Base-by-base conservation (phyloP, 2,329 filamentous ascomycete genomes). In the Scytalidium sp. region DNA sequence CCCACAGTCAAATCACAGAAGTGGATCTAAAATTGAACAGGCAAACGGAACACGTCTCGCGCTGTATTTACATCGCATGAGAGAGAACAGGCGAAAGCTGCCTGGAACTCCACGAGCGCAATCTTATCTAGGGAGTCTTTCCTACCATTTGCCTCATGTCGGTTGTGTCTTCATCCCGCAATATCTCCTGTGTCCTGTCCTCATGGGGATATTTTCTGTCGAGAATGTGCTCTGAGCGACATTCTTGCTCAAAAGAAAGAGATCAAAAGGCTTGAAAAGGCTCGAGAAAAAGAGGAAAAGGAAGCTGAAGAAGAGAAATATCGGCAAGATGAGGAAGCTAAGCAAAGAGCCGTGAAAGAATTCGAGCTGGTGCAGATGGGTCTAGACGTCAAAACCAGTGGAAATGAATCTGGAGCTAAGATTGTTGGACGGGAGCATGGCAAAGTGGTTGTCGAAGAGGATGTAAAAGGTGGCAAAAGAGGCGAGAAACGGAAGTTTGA, bases 61-160 rank as follows among this genome's bases (percentile, higher is more conserved):
- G 85, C 91, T 40, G 91, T 97, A 70, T 97, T 97, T 76, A 97
- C 94, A 27, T 85, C 90, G 20, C 84, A 97, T 72, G 94, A 97
- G 73, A 86, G 94, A 58, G 80, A 81, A 46, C 81, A 93, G 45
- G 87, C 96, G 52, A 90, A 91, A 63, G 80, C 82, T 17, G 83
- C 84, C 59, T 97, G 94, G 91, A 84, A 86, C 59, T 83, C 86
- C 8, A 88, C 86, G 57, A 84, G 87, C 46, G 90, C 91, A n/a
- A 88, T 90, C 46, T 83, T 97, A 27, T 85, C 81, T 19, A 87
- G 93, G 63, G 94, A 97, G 65, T 94, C 89, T 49, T 97, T 96
- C 69, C 83, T 97, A 10, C 86, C 90, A 4, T 96, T 97, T 67
- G 90, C 87, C 47, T 90, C 87, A 19, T 99, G 93, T 73, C 83